A percentile compares a stretch with the other conserved stretches of the same genome.
Conservation (phyloP, 1,284 basidiomycete genomes). For the Fomitiporia mediterranea region DNA sequence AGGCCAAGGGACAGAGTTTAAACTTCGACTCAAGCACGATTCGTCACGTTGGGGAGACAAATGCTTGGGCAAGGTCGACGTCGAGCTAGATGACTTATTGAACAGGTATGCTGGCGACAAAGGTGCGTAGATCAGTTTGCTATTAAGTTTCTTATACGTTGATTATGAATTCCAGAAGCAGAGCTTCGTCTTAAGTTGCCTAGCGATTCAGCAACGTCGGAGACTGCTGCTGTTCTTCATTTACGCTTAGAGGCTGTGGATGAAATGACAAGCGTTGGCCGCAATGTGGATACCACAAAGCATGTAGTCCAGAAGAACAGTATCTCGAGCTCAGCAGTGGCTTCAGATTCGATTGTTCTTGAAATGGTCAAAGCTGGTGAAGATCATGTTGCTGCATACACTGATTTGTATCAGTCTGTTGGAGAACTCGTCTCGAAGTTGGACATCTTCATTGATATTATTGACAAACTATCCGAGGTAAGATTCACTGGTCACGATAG, state of each 20-base stretch:
- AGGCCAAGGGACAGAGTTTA: background rate
- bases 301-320: background rate
- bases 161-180: background rate
- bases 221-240: background rate
- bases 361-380: background rate
- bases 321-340: background rate
- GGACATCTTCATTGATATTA: background rate
- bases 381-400: background rate
- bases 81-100: background rate
- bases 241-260: background rate
- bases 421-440: background rate
- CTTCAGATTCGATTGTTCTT: background rate
- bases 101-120: background rate
- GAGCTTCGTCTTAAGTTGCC: no score
- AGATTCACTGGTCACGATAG: background rate
- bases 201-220: no score
- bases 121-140: background rate
- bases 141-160: background rate
- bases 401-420: background rate
- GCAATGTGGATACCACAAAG: background rate
- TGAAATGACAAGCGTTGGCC: background rate
- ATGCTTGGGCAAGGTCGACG: background rate
- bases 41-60: background rate
- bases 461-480: conserved; percentile 4
- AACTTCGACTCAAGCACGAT: background rate